Conservation (phyloP, 768 basidiomycete species). For the Candolleomyces eurysporus region DNA sequence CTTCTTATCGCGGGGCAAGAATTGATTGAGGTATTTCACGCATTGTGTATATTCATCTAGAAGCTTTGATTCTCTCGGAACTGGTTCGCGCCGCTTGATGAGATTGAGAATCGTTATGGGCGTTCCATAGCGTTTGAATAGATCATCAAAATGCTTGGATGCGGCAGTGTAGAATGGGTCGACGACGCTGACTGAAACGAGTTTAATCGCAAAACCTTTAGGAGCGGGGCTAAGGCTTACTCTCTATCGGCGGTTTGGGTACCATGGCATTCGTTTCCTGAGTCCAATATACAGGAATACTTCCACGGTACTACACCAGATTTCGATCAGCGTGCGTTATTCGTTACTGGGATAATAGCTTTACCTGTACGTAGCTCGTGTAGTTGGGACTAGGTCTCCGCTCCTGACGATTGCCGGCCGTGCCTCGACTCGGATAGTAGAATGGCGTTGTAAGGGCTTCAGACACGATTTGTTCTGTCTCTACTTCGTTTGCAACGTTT, state of each 20-base stretch:
- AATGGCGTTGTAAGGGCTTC: slow-evolving; percentile 89
- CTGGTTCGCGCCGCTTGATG: slow-evolving; percentile 81
- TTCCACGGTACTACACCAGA: slow-evolving; percentile 75
- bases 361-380: slow-evolving; percentile 91
- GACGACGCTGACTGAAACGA: slow-evolving; percentile 72
- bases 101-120: slow-evolving; percentile 91
- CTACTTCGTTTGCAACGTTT: slow-evolving; percentile 97
- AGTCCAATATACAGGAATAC: slow-evolving; percentile 95
- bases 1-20: slow-evolving; percentile 79
- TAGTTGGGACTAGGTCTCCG: slow-evolving; percentile 79
- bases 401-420: slow-evolving; percentile 27
- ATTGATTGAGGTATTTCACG: slow-evolving; percentile 91
- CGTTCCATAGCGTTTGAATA: slow-evolving; percentile 85
- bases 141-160: slow-evolving; percentile 87
- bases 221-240: slow-evolving; percentile 42
- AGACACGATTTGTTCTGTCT: slow-evolving; percentile 96
- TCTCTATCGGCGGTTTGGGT: slow-evolving; percentile 95
- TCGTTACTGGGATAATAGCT: neutral
- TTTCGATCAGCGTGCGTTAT: neutral
- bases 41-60: slow-evolving; percentile 91
- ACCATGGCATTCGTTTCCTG: slow-evolving; percentile 89
- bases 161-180: slow-evolving; percentile 96
- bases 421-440: slow-evolving; percentile 60
- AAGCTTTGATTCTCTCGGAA: slow-evolving; percentile 86
- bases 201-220: slow-evolving; percentile 2